Evolutionary conservation across 495 filamentous ascomycete species (phyloP), one percentile per base, ranked within the genome.

Genomic region (Echria macrotheca): DNA sequence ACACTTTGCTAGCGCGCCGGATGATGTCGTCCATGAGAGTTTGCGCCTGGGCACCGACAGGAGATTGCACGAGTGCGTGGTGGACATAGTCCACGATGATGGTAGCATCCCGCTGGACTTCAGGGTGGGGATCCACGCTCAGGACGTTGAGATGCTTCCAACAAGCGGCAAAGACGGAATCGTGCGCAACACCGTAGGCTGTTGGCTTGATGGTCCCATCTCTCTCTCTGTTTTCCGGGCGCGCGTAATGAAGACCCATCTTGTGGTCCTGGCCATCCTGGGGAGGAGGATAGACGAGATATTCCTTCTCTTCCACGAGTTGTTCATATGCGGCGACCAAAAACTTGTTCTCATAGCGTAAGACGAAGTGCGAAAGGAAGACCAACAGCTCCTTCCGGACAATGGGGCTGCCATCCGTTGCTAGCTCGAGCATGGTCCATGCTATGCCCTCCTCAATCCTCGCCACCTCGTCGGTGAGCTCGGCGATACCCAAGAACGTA

Each of bases 131-230:
- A 55, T 97, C 93, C 22, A 95, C 88, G 25, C 89, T 89, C 68
- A 97, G 71, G 35, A 91, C 84, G 26, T 96, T 73, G 37, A 95
- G 73, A 48, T 95, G 91, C 61, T 94, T 91, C 93, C 93, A 97
- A 47, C 94, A 84, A 1, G 90, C 85, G 7, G 87, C 84, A 63
- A 91, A 96, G 14, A 95, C 85, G 0, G 88, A 94, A 55, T 94
- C 89, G 22, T 85, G 82, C 9, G 90, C 89, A 9, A 96, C 60
- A 1, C 80, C 74, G 42, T 70, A 70, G 11, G 72, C 70, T 2
- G 64, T 43, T 14, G 69, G 61, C 47, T 69, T 75, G 56, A 77
- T 73, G 17, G 65, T 69, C 9, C 74, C 76, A 50, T 79, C 71
- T 6, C 50, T 49, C 53, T 74, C 68, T 5, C 77, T 70, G 52